phyloP scores from a whole-genome alignment of 2,329 filamentous ascomycete species.

The Aspergillus fructus region DNA sequence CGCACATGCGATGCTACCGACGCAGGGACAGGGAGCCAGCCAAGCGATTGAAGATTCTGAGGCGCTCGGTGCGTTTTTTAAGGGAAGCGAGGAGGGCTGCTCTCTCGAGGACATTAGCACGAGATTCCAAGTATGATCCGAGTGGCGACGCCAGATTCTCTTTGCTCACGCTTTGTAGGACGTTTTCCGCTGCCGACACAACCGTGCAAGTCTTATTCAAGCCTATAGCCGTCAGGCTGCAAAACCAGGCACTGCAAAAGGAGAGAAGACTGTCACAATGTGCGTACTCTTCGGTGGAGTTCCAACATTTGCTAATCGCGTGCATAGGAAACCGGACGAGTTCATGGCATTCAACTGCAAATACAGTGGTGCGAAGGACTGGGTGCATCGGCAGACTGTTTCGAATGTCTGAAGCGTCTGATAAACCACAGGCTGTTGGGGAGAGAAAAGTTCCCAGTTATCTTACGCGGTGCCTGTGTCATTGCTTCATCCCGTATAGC shows the following conservation, averaged over 20 bases:
- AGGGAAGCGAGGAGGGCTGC: not conserved
- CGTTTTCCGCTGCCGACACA: slow-evolving; percentile 6
- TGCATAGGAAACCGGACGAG: slow-evolving; percentile 6
- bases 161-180: not conserved
- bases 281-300: not conserved
- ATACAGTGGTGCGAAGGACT: slow-evolving; percentile 2
- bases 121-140: not conserved
- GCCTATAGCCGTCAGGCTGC: slow-evolving; percentile 12
- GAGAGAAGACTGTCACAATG: slow-evolving; percentile 7
- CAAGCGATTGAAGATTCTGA: slow-evolving; percentile 46
- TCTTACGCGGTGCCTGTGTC: too few relatives aligned
- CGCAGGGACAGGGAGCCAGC: slow-evolving; percentile 45
- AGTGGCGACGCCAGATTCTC: too few relatives aligned
- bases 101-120: not conserved
- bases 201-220: slow-evolving; percentile 5
- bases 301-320: not conserved
- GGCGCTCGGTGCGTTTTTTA: slow-evolving; percentile 19
- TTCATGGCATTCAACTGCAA: slow-evolving; percentile 9
- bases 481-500: too few relatives aligned
- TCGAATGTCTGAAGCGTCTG: not conserved
- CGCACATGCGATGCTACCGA: slow-evolving; percentile 43
- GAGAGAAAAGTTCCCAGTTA: not conserved
- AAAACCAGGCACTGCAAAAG: slow-evolving; percentile 1
- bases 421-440: not conserved
- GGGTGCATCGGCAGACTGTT: not conserved